Evolutionary conservation across 2,329 filamentous ascomycete species (phyloP), one percentile per base, ranked within the genome.

Genomic region (Monilinia fructicola): DNA sequence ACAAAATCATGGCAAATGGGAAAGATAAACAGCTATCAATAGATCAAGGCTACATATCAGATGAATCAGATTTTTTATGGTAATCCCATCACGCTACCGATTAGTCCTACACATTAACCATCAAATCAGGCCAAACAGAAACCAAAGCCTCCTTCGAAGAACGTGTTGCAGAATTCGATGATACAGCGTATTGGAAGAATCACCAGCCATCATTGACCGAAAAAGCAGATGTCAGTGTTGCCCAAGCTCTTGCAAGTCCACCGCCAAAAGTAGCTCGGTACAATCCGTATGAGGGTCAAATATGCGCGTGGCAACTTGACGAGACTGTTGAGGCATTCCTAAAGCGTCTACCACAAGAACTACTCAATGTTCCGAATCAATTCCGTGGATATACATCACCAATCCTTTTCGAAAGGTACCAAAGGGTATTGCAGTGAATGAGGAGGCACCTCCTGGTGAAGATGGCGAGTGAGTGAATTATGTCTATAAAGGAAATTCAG

Each of bases 301-400:
- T 76, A 0, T 76, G 73, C 69, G 87, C 84, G 35, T 87, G 88
- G 80, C 89, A 90, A 75, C 80, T 88, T 38, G 79, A 79, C 1
- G 90, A 93, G 74, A 84, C 83, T 0, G 78, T 90, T 1, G 77
- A 84, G 10, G 82, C 84, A 0, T 96, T 96, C 72, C 77, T 95
- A 2, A 68, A 78, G 11, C 86, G 91, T 11, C 80, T 93, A 0
- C 89, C 89, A 0, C 90, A 0, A 82, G 83, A 4, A 88, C 83
- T 1, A 90, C 87, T 1, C 56, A 26, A n/a, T 1, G 23, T 12
- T 62, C 68, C 14, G 77, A 80, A 2, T 75, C 78, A 4, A 81
- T 83, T 3, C 83, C 84, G 0, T 95, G 91, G 90, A 91, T 96
- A 58, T 92, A 84, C 79, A 84, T 90, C 53, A 84, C 83, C 63